phyloP scores from a whole-genome alignment of 495 filamentous ascomycete genomes.

The Tuber umbilicatum region DNA sequence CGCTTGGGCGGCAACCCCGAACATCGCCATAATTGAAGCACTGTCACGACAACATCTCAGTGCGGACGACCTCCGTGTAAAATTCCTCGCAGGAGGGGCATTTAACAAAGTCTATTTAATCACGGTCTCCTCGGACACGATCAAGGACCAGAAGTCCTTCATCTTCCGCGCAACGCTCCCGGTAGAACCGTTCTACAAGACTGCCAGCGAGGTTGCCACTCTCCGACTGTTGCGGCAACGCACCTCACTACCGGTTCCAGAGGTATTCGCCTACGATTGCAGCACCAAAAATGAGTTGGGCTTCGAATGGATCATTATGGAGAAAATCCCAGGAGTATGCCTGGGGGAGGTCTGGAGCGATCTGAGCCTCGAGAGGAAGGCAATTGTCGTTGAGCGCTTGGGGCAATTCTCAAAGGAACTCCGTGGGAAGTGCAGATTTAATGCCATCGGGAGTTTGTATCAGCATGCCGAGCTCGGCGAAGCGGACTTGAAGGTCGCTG shows the following conservation, averaged over 20 bases:
- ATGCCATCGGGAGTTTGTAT: slow-evolving; percentile 45
- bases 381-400: slow-evolving; percentile 42
- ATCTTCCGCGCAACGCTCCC: too few relatives aligned
- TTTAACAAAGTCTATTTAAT: slow-evolving; percentile 29
- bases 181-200: slow-evolving; percentile 51
- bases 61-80: slow-evolving; percentile 8
- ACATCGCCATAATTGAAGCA: slow-evolving; percentile 8
- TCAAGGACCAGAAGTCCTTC: slow-evolving; percentile 42
- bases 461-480: slow-evolving; percentile 9
- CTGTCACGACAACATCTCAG: slow-evolving; percentile 13
- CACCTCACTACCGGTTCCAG: slow-evolving; percentile 52
- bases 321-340: slow-evolving; percentile 47
- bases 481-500: neutral
- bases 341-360: slow-evolving; percentile 46
- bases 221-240: slow-evolving; percentile 46
- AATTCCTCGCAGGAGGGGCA: slow-evolving; percentile 16
- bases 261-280: too few relatives aligned
- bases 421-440: slow-evolving; percentile 40
- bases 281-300: too few relatives aligned
- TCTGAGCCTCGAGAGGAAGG: slow-evolving; percentile 44
- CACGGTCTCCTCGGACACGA: neutral
- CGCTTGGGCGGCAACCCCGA: neutral
- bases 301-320: too few relatives aligned
- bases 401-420: slow-evolving; percentile 43
- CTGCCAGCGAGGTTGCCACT: slow-evolving; percentile 53